Base-by-base conservation (phyloP, 768 basidiomycete genomes). In the Lactarius quietus region DNA sequence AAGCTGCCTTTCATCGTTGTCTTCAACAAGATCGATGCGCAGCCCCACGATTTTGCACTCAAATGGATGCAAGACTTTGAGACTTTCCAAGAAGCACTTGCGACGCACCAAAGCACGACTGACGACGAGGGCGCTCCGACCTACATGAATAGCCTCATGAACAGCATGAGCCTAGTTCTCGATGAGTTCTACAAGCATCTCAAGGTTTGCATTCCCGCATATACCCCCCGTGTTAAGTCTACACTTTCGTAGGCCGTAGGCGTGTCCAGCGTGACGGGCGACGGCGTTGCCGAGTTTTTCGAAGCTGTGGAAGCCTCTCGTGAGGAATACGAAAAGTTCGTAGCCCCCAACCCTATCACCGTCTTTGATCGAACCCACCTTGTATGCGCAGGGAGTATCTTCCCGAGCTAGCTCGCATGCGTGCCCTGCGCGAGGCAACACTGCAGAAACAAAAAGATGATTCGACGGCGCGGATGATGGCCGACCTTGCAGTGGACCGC, bases 1-100 rank as follows among this genome's bases (percentile, higher is more conserved):
- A 93, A 95, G 68, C 81, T 98, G 1, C 97, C 97, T 1, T 98
- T 99, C 76, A 89, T 99, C 68, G 83, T 98, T 33, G 95, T 98
- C 36, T 99, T 99, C 81, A 99, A 99, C 80, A 99, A 99, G 79
- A 98, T 87, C 6, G 97, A 99, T 75, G 94, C 93, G 3, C 84
- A 91, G 73, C 81, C 88, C 2, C 93, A 98, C 74, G 83, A 86
- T 43, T 98, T 97, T 75, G 97, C 97, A 12, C 68, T 97, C 33
- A 93, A 95, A 68, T 99, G 97, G 97, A 98, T 98, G 96, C 82
- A 85, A 54, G 97, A 99, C 74, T 99, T 98, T 72, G 96, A 99
- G 75, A 85, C 85, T 29, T 99, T 98, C 77, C 97, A 98, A 74
- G 83, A 81, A 3, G 96, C 95, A 1, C 78, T 99, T 61, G 85